Base-by-base conservation (phyloP, 2,329 filamentous ascomycete species). In the Coniosporium tulheliwenetii region DNA sequence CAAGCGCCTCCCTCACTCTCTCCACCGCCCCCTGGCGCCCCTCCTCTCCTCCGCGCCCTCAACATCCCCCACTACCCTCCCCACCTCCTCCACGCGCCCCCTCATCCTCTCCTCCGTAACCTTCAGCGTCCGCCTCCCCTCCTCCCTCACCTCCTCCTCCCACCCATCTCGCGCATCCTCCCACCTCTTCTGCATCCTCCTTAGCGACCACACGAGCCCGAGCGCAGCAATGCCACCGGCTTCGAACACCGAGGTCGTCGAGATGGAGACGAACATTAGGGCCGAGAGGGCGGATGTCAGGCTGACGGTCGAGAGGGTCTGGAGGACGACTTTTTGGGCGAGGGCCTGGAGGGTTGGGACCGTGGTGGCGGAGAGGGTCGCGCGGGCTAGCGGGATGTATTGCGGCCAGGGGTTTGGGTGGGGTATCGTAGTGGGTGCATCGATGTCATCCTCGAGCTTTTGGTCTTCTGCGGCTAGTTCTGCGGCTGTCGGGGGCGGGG, bases 241-340 rank as follows among this genome's bases (percentile, higher is more conserved):
- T 53, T 77, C 73, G 43, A 75, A 76, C 1, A 71, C 41, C 1
- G 66, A 66, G 7, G 69, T 63, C 0, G 67, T 60, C 0, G 67
- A 64, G 8, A 69, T 51, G 12, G 72, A 74, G 13, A 73, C 47
- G 52, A 73, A 76, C 3, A 75, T 63, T 41, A 77, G 65, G 0
- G 61, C 66, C 0, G 69, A 71, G 2, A 78, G 62, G 0, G 70
- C 71, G 9, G 68, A 65, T 39, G 52, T 64, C 44, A 57, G 62
- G 4, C 76, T 75, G 0, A 83, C 81, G 0, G 84, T 85, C 40
- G 77, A 80, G 0, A 85, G 62, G 0, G 83, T 82, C 52, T 86
- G 78, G 4, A 93, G 56, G 4, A 94, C 77, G 2, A 65, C 54
- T 2, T 52, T 52, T 49, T 69, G 67, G 5, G 63, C 65, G 32